Percentiles rank a stretch among this genome's conserved stretches.
phyloP scores from a whole-genome alignment of 129 eudicot species.

The Flaveria brownii region DNA sequence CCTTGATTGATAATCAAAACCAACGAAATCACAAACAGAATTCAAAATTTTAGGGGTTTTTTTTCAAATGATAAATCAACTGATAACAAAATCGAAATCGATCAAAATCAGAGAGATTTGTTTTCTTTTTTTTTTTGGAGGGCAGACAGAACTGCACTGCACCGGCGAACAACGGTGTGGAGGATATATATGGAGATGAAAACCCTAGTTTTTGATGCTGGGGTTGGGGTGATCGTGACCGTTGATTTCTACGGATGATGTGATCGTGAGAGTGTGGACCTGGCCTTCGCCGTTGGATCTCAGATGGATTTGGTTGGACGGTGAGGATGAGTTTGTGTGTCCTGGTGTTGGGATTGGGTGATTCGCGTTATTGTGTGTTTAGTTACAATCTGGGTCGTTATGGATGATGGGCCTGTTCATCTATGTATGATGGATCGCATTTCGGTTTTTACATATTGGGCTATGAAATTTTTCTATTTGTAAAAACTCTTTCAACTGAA shows the following conservation, averaged over 20 bases:
- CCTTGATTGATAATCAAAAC: conserved; percentile 7
- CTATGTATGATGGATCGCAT: no score
- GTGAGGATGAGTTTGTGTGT: not conserved
- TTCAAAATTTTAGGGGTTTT: conserved; percentile 18
- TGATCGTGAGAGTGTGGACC: conserved; percentile 14
- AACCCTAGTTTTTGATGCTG: conserved; percentile 2
- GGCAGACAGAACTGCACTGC: conserved; percentile 75
- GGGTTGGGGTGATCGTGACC: not conserved
- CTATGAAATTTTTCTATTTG: no score
- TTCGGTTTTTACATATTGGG: no score
- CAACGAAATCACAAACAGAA: not conserved
- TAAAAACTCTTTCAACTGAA: no score
- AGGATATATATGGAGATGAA: conserved; percentile 5
- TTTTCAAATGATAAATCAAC: not conserved
- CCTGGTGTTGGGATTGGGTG: not conserved
- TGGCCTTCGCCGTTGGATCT: not conserved
- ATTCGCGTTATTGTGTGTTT: not conserved
- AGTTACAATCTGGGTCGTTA: not conserved
- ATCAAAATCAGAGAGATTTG: not conserved
- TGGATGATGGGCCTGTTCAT: not conserved
- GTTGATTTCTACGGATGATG: conserved; percentile 24
- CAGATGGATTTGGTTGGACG: not conserved
- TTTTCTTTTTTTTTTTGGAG: conserved; percentile 46
- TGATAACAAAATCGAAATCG: no score
- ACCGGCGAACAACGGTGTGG: conserved; percentile 18